Evolutionary conservation across 306 rosid species (phyloP), one percentile per base, ranked within the genome.

Genomic region (Quercus mongolica): DNA sequence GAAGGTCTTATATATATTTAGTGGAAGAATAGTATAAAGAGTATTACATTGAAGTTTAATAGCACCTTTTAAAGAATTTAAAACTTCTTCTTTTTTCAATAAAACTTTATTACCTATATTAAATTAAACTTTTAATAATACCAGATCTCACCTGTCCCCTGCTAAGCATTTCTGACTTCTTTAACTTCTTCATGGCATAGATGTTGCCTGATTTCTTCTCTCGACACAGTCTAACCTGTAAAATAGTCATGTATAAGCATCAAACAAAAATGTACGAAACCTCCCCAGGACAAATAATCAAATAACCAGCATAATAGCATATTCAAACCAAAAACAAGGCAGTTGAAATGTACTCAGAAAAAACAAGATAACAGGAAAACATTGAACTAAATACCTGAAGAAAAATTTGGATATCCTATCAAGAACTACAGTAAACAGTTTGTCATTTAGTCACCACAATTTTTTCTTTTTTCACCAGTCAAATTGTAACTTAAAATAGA

Each of bases 151-250:
- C 92, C 90, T 88, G 92, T 44, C 92, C 92, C 76, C 92, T 79
- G 80, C 90, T 88, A 79, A 88, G 88, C 92, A 88, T 88, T 88
- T 88, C 92, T 20, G 90, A 88, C 76, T 88, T 88, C 85, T 84
- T 88, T 83, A 88, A 69, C 82, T 88, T 88, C 79, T 88, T 88
- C 92, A 88, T 88, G 77, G 92, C 92, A 80, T 79, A 88, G 30
- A 86, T 88, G 76, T 80, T 80, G 71, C 92, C 92, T 23, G 92
- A 79, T 86, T 79, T 84, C 90, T 88, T 88, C 82, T 88, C 92
- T 76, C 84, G 82, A 54, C 90, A 86, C 58, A 88, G 77, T 69
- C 85, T 79, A 61, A 88, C 90, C 92, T 88, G 83, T 38, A 75
- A 82, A 59, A 62, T 51, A 63, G 28, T 14, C 63, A 35, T 55